These are phyloP conservation scores for Colletotrichum tamarilloi DNA, from an alignment of 2,329 filamentous ascomycete species.

Conservation along the genomic window DNA sequence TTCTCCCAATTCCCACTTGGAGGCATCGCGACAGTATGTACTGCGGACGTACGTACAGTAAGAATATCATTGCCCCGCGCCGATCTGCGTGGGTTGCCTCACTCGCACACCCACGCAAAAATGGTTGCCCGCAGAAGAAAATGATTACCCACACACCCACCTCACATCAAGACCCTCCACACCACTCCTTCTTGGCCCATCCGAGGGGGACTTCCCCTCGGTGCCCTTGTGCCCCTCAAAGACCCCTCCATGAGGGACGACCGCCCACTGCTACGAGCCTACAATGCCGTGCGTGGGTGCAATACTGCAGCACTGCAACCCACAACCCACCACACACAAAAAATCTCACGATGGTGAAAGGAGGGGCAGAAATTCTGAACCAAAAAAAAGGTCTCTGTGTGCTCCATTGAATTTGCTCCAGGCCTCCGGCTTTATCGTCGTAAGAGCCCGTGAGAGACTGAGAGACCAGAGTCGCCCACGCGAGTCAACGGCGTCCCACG, in stretches of 20 bases:
- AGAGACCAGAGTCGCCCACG: neutral
- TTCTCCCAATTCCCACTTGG: neutral
- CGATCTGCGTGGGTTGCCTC: neutral
- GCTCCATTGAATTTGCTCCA: neutral
- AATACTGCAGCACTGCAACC: neutral
- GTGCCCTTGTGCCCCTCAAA: neutral
- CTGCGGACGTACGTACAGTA: neutral
- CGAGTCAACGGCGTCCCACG: neutral
- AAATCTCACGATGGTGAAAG: slow-evolving; percentile 10
- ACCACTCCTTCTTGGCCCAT: neutral
- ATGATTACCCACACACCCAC: too few relatives aligned
- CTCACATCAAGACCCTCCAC: too few relatives aligned
- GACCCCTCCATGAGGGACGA: neutral
- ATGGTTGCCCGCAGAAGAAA: neutral
- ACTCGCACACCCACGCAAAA: neutral
- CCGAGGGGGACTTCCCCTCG: neutral
- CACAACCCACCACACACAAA: slow-evolving; percentile 11
- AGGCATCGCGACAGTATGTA: neutral
- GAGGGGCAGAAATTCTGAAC: neutral
- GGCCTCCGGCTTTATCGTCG: neutral
- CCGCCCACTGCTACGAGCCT: neutral
- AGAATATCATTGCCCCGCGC: neutral
- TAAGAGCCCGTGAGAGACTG: neutral
- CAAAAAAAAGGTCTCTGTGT: neutral
- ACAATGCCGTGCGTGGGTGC: too few relatives aligned